Evolutionary conservation across 208 protist genomes (phyloP).

Genomic region (Tritrichomonas musculus): DNA sequence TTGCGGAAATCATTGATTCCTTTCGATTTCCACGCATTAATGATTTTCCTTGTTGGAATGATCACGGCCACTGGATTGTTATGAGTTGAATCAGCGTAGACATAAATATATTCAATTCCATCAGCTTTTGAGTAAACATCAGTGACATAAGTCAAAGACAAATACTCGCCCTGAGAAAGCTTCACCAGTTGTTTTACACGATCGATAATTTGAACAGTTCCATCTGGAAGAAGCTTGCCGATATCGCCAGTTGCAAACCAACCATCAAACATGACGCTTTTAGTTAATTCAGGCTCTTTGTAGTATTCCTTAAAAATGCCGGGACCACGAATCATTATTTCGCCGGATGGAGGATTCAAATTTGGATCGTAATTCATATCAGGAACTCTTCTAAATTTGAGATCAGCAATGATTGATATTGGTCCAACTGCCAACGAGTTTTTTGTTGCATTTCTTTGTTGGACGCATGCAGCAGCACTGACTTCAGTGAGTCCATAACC

Average conservation of each 20-base stretch:
- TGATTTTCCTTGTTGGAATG: not conserved
- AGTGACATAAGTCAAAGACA: constrained; percentile 37
- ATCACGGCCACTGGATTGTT: not conserved
- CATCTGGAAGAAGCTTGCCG: constrained; percentile 36
- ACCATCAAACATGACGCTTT: not conserved
- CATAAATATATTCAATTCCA: not conserved
- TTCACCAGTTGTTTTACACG: constrained; percentile 51
- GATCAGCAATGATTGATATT: not conserved
- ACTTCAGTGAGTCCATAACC: constrained; percentile 34
- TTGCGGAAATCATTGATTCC: not conserved
- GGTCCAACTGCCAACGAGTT: constrained; percentile 7
- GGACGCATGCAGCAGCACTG: constrained; percentile 8
- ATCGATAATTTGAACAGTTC: constrained; percentile 47
- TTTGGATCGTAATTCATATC: not conserved
- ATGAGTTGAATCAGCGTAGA: not conserved
- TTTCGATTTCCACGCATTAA: not conserved
- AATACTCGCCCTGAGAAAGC: constrained; percentile 48
- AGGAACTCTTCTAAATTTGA: not conserved
- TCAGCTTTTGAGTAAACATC: not conserved
- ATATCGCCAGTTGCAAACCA: constrained; percentile 37
- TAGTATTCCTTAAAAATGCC: constrained; percentile 32
- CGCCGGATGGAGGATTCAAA: constrained; percentile 36
- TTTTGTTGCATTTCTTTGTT: not conserved
- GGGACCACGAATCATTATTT: constrained; percentile 40
- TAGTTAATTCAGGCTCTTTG: constrained; percentile 16